A percentile compares a stretch with the other conserved stretches of the same genome.
Evolutionary conservation across 2,329 filamentous ascomycete genomes (phyloP).

Genomic region (Bisporella sp.): DNA sequence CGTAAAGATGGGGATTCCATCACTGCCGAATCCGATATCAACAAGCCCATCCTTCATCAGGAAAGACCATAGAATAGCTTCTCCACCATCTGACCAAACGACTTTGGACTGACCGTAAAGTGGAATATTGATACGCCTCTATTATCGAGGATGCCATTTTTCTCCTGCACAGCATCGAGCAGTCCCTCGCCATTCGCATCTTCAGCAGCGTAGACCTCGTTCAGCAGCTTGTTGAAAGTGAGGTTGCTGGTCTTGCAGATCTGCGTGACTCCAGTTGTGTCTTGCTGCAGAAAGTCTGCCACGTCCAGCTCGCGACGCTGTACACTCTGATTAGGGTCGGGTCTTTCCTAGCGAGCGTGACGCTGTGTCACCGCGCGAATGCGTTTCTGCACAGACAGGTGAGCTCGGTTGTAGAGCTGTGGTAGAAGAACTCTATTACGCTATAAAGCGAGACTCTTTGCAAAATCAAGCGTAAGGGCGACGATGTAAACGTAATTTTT

Average conservation of each 20-base stretch:
- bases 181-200: not conserved
- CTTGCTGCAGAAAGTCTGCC: not conserved
- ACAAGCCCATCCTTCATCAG: not conserved
- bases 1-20: not conserved
- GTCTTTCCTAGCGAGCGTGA: not conserved
- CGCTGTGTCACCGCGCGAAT: not conserved
- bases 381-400: not conserved
- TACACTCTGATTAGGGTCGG: not conserved
- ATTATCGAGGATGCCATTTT: not conserved
- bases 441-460: too few species aligned
- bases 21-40: not conserved
- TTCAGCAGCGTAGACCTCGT: not conserved
- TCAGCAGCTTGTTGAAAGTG: not conserved
- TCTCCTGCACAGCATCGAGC: not conserved
- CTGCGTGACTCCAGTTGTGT: not conserved
- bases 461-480: too few species aligned
- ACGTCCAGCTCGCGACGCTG: not conserved
- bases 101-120: not conserved
- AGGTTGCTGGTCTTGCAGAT: not conserved
- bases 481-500: too few species aligned
- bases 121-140: not conserved
- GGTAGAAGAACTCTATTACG: too few species aligned
- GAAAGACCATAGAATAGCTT: not conserved
- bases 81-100: not conserved
- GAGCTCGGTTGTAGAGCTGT: too few species aligned